phyloP scores from a whole-genome alignment of 2,329 filamentous ascomycete genomes.

The Zarea fungicola region DNA sequence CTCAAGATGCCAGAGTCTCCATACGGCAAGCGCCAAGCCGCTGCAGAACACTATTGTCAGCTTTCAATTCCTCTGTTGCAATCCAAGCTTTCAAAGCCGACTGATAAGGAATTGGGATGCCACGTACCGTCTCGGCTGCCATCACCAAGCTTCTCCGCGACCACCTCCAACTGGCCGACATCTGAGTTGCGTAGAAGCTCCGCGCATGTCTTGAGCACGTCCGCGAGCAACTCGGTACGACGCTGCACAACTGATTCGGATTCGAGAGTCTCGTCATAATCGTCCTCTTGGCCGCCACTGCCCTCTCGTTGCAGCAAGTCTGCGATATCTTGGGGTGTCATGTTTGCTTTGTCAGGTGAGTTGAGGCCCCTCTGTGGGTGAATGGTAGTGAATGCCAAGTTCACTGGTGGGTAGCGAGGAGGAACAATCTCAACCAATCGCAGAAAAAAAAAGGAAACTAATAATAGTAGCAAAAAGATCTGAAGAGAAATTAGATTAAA shows the following conservation, averaged over 20 bases:
- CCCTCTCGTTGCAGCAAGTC: constrained; percentile 31
- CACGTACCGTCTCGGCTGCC: constrained; percentile 50
- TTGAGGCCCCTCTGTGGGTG: no score
- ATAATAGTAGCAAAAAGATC: background rate
- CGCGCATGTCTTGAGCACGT: constrained; percentile 34
- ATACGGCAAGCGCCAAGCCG: constrained; percentile 54
- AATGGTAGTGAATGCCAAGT: background rate
- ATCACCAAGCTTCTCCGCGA: constrained; percentile 50
- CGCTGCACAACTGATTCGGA: constrained; percentile 18
- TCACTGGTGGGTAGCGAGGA: background rate
- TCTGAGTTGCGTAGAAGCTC: constrained; percentile 37
- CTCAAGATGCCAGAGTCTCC: constrained; percentile 54
- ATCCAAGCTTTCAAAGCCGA: no score
- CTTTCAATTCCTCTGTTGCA: background rate
- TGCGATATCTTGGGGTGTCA: constrained; percentile 34
- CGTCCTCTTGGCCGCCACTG: constrained; percentile 22
- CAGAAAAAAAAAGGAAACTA: no score
- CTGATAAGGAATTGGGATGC: no score
- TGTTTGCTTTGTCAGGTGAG: no score
- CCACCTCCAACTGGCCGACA: constrained; percentile 36
- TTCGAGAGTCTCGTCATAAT: constrained; percentile 24
- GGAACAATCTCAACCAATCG: no score
- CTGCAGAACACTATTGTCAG: constrained; percentile 16
- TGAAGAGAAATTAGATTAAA: no score
- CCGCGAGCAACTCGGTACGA: constrained; percentile 29